These are phyloP conservation scores for Ogataea glucozyma DNA, from an alignment of 805 yeast genomes.

Conservation along the genomic window DNA sequence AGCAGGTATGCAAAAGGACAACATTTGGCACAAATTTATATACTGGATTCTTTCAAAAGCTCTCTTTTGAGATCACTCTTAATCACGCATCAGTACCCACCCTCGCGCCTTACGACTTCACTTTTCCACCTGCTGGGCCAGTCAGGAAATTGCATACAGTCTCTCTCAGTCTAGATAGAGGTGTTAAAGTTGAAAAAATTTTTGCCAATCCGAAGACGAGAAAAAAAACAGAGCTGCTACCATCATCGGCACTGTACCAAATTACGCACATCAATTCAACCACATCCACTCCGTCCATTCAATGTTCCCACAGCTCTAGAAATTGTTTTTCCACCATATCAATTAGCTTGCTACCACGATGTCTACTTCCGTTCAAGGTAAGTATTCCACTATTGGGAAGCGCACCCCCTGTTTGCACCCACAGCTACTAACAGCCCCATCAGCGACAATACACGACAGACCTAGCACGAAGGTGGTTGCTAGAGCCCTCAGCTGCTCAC, in stretches of 20 bases:
- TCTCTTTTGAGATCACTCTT: no score
- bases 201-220: no score
- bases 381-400: not conserved
- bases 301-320: slow-evolving; percentile 5
- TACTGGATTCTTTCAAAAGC: not conserved
- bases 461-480: slow-evolving; percentile 1
- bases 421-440: slow-evolving; percentile 4
- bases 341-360: slow-evolving; percentile 2
- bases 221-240: no score
- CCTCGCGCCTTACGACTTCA: not conserved
- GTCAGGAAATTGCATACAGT: no score
- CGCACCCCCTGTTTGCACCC: not conserved
- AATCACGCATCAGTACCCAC: no score
- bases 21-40: not conserved
- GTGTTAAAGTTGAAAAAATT: no score
- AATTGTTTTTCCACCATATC: not conserved
- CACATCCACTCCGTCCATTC: not conserved
- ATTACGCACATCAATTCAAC: not conserved
- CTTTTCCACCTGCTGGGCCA: slow-evolving; percentile 2
- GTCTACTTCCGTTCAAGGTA: slow-evolving; percentile 6
- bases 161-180: no score
- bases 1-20: slow-evolving; percentile 2
- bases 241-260: slow-evolving; percentile 1
- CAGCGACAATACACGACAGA: not conserved
- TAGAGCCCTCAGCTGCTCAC: slow-evolving; percentile 4